phyloP scores from a whole-genome alignment of 768 basidiomycete genomes.

The Neoboletus brunneissimus region DNA sequence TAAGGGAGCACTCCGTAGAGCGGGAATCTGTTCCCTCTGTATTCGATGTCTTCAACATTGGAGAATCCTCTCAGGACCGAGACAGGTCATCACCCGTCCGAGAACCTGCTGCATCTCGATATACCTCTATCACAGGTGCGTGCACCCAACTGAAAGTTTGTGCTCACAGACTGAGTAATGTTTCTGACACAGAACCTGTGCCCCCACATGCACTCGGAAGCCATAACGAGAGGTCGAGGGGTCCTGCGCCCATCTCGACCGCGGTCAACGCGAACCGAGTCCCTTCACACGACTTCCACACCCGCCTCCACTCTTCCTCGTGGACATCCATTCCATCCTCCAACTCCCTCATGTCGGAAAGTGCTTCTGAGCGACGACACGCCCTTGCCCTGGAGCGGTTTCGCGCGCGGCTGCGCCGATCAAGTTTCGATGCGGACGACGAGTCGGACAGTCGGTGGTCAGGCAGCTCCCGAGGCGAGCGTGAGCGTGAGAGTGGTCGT shows the following conservation, averaged over 20 bases:
- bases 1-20: slow-evolving; percentile 22
- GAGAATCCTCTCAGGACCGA: slow-evolving; percentile 19
- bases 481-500: slow-evolving; percentile 8
- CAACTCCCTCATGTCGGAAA: slow-evolving; percentile 45
- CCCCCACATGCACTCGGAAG: slow-evolving; percentile 11
- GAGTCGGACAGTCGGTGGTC: slow-evolving; percentile 25
- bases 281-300: slow-evolving; percentile 14
- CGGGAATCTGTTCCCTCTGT: slow-evolving; percentile 25
- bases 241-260: slow-evolving; percentile 9
- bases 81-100: slow-evolving; percentile 11
- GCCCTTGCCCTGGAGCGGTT: slow-evolving; percentile 38
- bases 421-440: slow-evolving; percentile 26
- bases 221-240: slow-evolving; percentile 18
- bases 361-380: slow-evolving; percentile 41
- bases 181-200: slow-evolving; percentile 12
- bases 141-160: neutral
- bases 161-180: slow-evolving; percentile 1
- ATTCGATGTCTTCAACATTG: slow-evolving; percentile 30
- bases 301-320: slow-evolving; percentile 25
- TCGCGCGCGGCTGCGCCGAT: slow-evolving; percentile 20
- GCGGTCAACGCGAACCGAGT: slow-evolving; percentile 1
- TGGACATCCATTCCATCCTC: slow-evolving; percentile 34
- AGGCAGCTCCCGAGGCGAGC: slow-evolving; percentile 16
- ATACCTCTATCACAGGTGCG: slow-evolving; percentile 14
- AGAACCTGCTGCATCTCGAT: slow-evolving; percentile 9